Percentiles rank a stretch among this genome's conserved stretches.
Evolutionary conservation across 2,329 filamentous ascomycete species (phyloP).

Genomic region (Domatiomyces catenatus): DNA sequence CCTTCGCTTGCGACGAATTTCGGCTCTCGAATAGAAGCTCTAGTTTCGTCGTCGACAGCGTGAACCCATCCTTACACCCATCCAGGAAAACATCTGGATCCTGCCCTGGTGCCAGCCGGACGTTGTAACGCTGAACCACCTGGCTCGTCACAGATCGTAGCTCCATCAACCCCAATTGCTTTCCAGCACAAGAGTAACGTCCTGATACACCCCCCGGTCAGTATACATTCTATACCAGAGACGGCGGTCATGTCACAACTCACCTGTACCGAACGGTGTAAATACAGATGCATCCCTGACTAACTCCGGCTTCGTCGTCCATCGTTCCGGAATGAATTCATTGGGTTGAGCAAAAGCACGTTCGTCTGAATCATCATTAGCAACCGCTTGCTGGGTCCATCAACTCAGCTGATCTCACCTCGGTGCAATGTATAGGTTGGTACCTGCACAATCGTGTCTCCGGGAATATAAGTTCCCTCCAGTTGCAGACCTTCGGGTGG

Average conservation of each 20-base stretch:
- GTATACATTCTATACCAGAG: background rate
- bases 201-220: conserved; percentile 9
- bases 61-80: conserved; percentile 7
- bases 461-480: conserved; percentile 23
- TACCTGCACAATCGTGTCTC: conserved; percentile 8
- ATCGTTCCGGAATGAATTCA: conserved; percentile 27
- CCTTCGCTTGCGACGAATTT: background rate
- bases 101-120: conserved; percentile 5
- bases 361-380: conserved; percentile 20
- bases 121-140: conserved; percentile 3
- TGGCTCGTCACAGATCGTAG: conserved; percentile 11
- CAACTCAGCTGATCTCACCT: background rate
- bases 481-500: conserved; percentile 25
- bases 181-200: conserved; percentile 18
- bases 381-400: background rate
- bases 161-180: conserved; percentile 18
- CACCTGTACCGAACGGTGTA: conserved; percentile 27
- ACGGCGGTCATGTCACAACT: conserved; percentile 5
- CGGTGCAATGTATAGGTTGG: background rate
- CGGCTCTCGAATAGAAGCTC: background rate
- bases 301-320: conserved; percentile 23
- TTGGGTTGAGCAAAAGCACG: conserved; percentile 10
- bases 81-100: conserved; percentile 3
- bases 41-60: conserved; percentile 4
- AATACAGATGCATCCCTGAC: conserved; percentile 19